Conservation (phyloP, 2,329 filamentous ascomycete species). For the Trichocomaceae sp. region DNA sequence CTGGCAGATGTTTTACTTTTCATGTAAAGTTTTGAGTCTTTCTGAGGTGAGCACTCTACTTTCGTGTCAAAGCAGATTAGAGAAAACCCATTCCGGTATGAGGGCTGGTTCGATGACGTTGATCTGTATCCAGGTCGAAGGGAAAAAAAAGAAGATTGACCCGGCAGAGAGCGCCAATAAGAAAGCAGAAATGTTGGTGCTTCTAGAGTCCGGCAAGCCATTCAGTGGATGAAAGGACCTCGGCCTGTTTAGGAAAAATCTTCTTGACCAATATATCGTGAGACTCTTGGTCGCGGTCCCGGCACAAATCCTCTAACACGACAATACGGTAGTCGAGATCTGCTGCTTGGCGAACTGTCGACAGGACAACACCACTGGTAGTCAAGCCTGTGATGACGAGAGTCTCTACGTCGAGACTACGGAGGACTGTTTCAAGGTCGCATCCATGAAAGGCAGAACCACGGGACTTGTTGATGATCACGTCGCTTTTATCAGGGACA, state of each 20-base stretch:
- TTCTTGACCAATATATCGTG: slow-evolving; percentile 30
- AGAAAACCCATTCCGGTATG: no score
- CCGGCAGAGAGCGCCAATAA: no score
- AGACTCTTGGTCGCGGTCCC: slow-evolving; percentile 28
- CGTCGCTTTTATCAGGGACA: slow-evolving; percentile 20
- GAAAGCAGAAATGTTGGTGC: neutral
- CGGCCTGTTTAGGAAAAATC: slow-evolving; percentile 26
- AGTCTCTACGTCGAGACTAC: slow-evolving; percentile 21
- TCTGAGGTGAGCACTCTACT: no score
- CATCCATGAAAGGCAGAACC: slow-evolving; percentile 32
- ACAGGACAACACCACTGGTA: slow-evolving; percentile 34
- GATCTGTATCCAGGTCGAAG: no score
- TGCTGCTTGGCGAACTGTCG: slow-evolving; percentile 30
- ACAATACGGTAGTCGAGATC: slow-evolving; percentile 33
- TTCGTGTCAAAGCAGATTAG: no score
- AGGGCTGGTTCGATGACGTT: no score
- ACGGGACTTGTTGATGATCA: slow-evolving; percentile 30
- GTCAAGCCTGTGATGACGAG: slow-evolving; percentile 31
- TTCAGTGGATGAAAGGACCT: slow-evolving; percentile 21
- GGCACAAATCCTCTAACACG: slow-evolving; percentile 31
- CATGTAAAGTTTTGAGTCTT: no score
- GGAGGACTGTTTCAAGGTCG: slow-evolving; percentile 31
- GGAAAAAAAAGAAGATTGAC: no score
- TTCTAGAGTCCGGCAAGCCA: slow-evolving; percentile 20
- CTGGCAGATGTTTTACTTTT: no score